Evolutionary conservation across 1,139 yeast genomes (phyloP).

Genomic region (Suhomyces maxii): DNA sequence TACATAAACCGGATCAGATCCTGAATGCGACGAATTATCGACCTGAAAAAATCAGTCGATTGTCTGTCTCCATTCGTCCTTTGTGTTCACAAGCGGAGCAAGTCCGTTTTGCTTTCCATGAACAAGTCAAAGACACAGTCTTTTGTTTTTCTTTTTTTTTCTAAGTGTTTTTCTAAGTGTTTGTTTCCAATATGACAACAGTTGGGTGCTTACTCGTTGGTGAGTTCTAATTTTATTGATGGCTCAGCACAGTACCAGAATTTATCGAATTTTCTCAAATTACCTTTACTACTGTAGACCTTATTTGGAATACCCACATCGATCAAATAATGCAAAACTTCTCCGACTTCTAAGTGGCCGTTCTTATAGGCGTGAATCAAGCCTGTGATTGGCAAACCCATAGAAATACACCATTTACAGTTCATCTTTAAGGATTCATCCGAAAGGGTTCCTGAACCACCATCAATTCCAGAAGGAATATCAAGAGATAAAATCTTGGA

Average conservation of each 20-base stretch:
- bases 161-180: not conserved
- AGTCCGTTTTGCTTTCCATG: too few relatives aligned
- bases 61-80: too few relatives aligned
- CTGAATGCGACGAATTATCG: too few relatives aligned
- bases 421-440: slow-evolving; percentile 29
- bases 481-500: slow-evolving; percentile 68
- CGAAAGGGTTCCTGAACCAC: slow-evolving; percentile 68
- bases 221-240: slow-evolving; percentile 27
- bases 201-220: slow-evolving; percentile 8
- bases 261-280: slow-evolving; percentile 45
- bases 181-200: not conserved
- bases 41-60: too few relatives aligned
- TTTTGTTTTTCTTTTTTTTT: too few relatives aligned
- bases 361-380: slow-evolving; percentile 59
- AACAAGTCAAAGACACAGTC: too few relatives aligned
- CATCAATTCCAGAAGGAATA: slow-evolving; percentile 82
- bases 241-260: slow-evolving; percentile 45
- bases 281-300: slow-evolving; percentile 40
- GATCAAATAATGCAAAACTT: slow-evolving; percentile 59
- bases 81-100: too few relatives aligned
- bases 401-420: slow-evolving; percentile 60
- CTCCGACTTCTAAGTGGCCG: slow-evolving; percentile 34
- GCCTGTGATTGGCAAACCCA: slow-evolving; percentile 76
- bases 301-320: slow-evolving; percentile 72
- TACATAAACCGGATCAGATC: too few relatives aligned